Evolutionary conservation across 139 green algal genomes (phyloP).

Genomic region (Marvania coccoides): DNA sequence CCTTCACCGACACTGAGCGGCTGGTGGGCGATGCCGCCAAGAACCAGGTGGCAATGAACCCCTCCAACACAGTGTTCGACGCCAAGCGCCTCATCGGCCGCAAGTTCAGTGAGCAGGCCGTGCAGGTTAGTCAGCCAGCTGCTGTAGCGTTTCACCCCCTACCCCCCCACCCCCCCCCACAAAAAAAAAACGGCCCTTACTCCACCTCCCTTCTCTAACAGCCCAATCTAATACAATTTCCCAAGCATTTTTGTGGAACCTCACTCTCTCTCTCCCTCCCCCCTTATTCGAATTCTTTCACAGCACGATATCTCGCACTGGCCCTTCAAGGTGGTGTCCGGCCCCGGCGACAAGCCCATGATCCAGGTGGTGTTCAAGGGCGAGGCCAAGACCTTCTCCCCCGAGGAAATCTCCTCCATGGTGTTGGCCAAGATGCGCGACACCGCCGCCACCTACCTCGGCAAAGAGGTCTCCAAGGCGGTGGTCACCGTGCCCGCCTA

Average conservation of each 20-base stretch:
- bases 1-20: slow-evolving; percentile 92
- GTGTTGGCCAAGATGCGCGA: slow-evolving; percentile 97
- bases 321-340: slow-evolving; percentile 68
- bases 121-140: slow-evolving; percentile 30
- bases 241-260: too few species aligned
- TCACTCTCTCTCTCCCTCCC: neutral
- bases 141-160: too few species aligned
- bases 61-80: slow-evolving; percentile 94
- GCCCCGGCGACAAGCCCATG: slow-evolving; percentile 79
- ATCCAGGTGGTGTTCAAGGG: slow-evolving; percentile 93
- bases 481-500: slow-evolving; percentile 97
- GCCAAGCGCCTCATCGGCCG: slow-evolving; percentile 95
- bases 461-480: slow-evolving; percentile 77
- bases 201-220: too few species aligned
- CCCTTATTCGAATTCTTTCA: neutral
- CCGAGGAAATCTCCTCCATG: slow-evolving; percentile 97
- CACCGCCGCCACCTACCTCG: slow-evolving; percentile 65
- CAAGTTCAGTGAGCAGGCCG: slow-evolving; percentile 71
- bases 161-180: too few species aligned
- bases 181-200: too few species aligned
- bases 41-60: slow-evolving; percentile 91
- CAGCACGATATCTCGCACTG: slow-evolving; percentile 90
- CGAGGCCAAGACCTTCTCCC: slow-evolving; percentile 86
- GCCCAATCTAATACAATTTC: too few species aligned
- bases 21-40: slow-evolving; percentile 94